Evolutionary conservation across 1,284 basidiomycete genomes (phyloP), one percentile per base, ranked within the genome.

Genomic region (Papiliotrema terrestris): DNA sequence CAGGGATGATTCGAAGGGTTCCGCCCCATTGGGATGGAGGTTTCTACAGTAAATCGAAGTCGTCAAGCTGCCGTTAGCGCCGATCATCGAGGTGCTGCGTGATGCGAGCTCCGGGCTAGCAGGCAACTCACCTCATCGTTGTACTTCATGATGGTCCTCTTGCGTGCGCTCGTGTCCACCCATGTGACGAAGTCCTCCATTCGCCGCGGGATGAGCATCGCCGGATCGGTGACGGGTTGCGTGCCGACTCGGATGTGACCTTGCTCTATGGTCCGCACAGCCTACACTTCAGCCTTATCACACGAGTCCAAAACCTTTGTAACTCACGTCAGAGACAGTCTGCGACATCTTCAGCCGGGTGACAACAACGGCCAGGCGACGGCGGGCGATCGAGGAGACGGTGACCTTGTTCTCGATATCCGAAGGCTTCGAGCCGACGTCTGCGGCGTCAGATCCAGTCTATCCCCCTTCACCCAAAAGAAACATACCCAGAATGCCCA

Each of bases 181-280:
- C 96, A 99, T 20, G 96, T 98, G 46, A 98, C 92, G 78, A 97
- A 98, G 80, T 99, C 96, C 73, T 98, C 94, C 91, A 96, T 94
- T 66, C 93, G 91, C 84, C 93, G 82, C 23, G 94, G 96, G 60
- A 99, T 93, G 55, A 98, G 83, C 78, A 89, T 98, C 1, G 95
- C 96, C 2, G 96, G 96, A 75, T 99, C 96, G 0, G 89, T 95
- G 68, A 98, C 86, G 0, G 91, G 90, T 67, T 97, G 91, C 25
- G 96, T 92, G 6, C 96, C 96, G 14, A 98, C 93, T 35, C 96
- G 86, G 61, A 99, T 86, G 76, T 99, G 95, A 0, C 96, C 96
- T 76, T 98, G 95, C 75, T 99, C 96, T 61, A 99, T 90, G 72
- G 96, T 98, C 70, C 90, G 91, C 45, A 90, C 91, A 9, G 95